These are phyloP conservation scores for Sporothrix inflata DNA, from an alignment of 2,329 filamentous ascomycete genomes.

Conservation along the genomic window DNA sequence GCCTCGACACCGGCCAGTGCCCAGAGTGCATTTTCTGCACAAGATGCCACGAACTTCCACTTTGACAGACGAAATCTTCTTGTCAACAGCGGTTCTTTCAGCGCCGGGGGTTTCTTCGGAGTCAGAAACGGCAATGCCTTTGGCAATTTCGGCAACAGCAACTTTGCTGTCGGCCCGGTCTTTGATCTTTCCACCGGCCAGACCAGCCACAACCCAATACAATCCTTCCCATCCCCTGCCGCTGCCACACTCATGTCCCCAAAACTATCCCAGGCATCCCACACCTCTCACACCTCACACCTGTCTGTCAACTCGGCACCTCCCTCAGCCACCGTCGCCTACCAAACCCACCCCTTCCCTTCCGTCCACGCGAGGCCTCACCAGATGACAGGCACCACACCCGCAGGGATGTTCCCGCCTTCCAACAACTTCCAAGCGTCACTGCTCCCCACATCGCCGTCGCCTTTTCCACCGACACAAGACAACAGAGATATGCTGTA, in stretches of 20 bases:
- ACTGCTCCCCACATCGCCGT: background rate
- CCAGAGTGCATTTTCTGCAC: background rate
- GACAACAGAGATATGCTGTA: background rate
- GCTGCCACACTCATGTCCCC: background rate
- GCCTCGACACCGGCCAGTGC: background rate
- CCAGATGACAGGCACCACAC: background rate
- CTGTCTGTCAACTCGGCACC: background rate
- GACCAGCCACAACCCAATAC: background rate
- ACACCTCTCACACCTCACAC: background rate
- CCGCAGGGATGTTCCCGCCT: background rate
- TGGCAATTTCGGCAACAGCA: background rate
- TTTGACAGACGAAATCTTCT: background rate
- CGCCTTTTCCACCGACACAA: background rate
- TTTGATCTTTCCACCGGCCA: background rate
- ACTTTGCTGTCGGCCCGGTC: background rate
- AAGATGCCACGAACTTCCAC: background rate
- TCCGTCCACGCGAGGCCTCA: background rate
- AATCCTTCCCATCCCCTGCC: background rate
- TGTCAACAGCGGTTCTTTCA: background rate
- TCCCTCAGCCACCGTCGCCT: background rate
- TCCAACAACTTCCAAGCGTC: background rate
- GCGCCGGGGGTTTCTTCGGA: background rate
- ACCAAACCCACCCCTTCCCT: background rate
- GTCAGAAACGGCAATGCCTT: background rate
- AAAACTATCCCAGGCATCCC: background rate